Conservation (phyloP, 371 early-diverging fungal genomes). For the Mortierella sp. region DNA sequence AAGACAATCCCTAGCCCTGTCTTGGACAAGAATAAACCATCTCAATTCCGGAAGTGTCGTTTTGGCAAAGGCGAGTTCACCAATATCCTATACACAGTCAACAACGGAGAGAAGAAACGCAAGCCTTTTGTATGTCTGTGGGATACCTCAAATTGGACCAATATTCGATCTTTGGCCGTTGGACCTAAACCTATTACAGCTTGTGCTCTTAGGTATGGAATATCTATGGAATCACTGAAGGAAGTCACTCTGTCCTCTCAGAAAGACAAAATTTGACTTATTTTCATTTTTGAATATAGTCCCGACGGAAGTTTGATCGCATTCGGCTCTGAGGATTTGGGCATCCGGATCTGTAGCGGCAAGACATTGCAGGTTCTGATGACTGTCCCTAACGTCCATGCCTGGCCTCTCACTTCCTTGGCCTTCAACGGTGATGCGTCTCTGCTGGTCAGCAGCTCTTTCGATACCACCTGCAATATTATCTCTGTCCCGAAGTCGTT, state of each 20-base stretch:
- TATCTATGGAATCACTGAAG: too few species aligned
- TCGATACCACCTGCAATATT: conserved; percentile 74
- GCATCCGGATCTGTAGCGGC: conserved; percentile 67
- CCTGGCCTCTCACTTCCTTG: conserved; percentile 74
- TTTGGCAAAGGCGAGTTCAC: conserved; percentile 47
- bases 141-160: conserved; percentile 45
- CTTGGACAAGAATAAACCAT: conserved; percentile 60
- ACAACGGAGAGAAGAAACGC: conserved; percentile 62
- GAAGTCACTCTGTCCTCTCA: too few species aligned
- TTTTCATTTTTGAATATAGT: conserved; percentile 40
- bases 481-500: conserved; percentile 69
- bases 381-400: conserved; percentile 69
- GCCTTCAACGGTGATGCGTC: conserved; percentile 71
- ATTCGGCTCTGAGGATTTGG: conserved; percentile 68
- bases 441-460: conserved; percentile 74
- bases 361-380: conserved; percentile 65
- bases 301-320: conserved; percentile 70
- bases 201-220: conserved; percentile 41
- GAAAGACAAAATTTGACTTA: background rate
- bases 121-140: conserved; percentile 56
- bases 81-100: conserved; percentile 60
- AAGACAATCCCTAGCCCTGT: conserved; percentile 67
- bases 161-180: conserved; percentile 42
- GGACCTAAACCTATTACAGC: conserved; percentile 50
- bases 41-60: conserved; percentile 67